Percentiles rank a stretch among this genome's conserved stretches.
These are phyloP conservation scores for Aureococcus anophagefferens DNA, from an alignment of 108 stramenopile species.

Conservation along the genomic window DNA sequence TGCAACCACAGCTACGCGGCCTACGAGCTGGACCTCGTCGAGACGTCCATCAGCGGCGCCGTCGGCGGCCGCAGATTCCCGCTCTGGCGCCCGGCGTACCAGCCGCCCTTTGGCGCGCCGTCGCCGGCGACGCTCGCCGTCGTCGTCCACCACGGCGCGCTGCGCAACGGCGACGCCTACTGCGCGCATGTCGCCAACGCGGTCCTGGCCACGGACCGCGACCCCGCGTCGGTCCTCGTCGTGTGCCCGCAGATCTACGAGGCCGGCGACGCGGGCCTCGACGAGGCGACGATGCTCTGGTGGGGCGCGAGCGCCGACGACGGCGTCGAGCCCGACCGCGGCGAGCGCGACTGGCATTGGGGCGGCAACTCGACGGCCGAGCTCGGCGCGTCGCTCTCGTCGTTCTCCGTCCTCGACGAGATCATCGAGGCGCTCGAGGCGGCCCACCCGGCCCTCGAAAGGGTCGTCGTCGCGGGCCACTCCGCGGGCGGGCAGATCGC, in stretches of 20 bases:
- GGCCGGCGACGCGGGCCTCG: too few species aligned
- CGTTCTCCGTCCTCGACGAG: background rate
- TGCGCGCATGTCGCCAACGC: background rate
- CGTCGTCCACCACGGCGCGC: conserved; percentile 2
- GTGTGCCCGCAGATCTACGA: too few species aligned
- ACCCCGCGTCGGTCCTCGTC: too few species aligned
- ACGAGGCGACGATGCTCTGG: too few species aligned
- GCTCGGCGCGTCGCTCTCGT: background rate
- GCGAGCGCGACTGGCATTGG: conserved; percentile 1
- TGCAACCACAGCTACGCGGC: too few species aligned
- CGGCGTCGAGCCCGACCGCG: background rate
- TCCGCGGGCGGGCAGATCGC: background rate
- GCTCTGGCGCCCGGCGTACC: too few species aligned
- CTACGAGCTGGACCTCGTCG: too few species aligned
- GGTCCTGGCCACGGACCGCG: too few species aligned
- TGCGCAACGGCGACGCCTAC: background rate
- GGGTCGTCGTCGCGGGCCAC: background rate
- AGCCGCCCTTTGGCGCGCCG: too few species aligned
- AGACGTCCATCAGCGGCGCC: too few species aligned
- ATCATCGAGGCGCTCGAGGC: background rate
- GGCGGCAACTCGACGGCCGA: background rate
- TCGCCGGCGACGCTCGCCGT: background rate
- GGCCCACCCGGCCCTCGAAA: too few species aligned
- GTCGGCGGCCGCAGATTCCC: too few species aligned
- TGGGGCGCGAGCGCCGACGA: background rate